Percentiles rank a stretch among this genome's conserved stretches.
These are phyloP conservation scores for Zychaea mexicana DNA, from an alignment of 371 early-diverging fungal species.

Conservation along the genomic window DNA sequence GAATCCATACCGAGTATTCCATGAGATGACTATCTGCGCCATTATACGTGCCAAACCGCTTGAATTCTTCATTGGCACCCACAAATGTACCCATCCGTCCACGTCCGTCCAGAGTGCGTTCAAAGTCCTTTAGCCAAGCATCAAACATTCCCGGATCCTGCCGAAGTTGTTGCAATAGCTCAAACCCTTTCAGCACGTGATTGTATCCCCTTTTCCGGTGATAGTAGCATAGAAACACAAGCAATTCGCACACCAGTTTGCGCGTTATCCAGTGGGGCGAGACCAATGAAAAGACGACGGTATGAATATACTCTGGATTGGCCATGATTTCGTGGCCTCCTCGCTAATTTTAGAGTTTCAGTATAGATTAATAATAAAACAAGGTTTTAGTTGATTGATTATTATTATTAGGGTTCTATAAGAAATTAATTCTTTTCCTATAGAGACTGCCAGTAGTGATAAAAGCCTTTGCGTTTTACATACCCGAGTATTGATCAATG, in stretches of 20 bases:
- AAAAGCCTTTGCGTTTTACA: no score
- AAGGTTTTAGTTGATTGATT: no score
- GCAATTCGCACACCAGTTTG: constrained; percentile 73
- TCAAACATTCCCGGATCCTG: constrained; percentile 65
- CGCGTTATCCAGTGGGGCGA: constrained; percentile 73
- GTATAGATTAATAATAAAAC: no score
- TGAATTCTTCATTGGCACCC: constrained; percentile 62
- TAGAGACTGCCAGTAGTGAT: no score
- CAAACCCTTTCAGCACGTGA: constrained; percentile 62
- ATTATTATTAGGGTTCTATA: no score
- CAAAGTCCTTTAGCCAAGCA: constrained; percentile 72
- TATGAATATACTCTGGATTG: constrained; percentile 63
- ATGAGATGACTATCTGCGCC: constrained; percentile 70
- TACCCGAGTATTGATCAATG: constrained; percentile 65
- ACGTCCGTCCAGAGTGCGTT: constrained; percentile 68
- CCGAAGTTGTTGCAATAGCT: constrained; percentile 50
- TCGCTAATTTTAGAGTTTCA: not conserved
- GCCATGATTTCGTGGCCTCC: constrained; percentile 74
- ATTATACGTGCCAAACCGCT: constrained; percentile 51
- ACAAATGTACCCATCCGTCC: constrained; percentile 69
- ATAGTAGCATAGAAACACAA: constrained; percentile 78
- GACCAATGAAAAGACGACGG: constrained; percentile 72
- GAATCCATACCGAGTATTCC: constrained; percentile 69
- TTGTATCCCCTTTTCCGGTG: constrained; percentile 67
- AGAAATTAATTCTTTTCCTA: not conserved